Percentiles rank a stretch among this genome's conserved stretches.
Evolutionary conservation across 164 flowering plant species (phyloP).

Genomic region (Vitis riparia): DNA sequence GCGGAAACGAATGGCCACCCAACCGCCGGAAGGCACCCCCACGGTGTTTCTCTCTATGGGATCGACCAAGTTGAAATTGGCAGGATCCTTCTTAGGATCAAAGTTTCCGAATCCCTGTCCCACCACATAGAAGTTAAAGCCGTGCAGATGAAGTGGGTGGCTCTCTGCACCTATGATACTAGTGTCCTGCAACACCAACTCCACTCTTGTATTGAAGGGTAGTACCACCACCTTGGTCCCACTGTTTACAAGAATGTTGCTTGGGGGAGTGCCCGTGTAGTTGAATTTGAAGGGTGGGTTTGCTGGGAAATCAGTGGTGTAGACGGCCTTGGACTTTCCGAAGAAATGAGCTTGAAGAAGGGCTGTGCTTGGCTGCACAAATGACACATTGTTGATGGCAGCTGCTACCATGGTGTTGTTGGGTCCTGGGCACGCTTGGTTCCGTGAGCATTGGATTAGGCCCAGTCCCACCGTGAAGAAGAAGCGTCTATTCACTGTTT

Average conservation of each 20-base stretch:
- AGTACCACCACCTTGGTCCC: slow-evolving; percentile 52
- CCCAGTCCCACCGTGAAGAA: slow-evolving; percentile 76
- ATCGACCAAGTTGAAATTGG: slow-evolving; percentile 54
- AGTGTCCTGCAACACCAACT: slow-evolving; percentile 68
- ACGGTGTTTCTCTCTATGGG: slow-evolving; percentile 65
- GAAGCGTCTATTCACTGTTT: slow-evolving; percentile 40
- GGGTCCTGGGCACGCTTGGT: slow-evolving; percentile 67
- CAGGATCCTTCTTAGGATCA: slow-evolving; percentile 46
- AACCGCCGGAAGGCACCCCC: slow-evolving; percentile 48
- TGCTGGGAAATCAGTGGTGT: slow-evolving; percentile 50
- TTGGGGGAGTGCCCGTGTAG: slow-evolving; percentile 65
- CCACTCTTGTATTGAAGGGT: slow-evolving; percentile 57
- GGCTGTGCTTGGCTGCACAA: slow-evolving; percentile 45
- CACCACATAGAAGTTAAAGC: slow-evolving; percentile 69
- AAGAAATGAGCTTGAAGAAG: slow-evolving; percentile 59
- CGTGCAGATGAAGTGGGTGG: slow-evolving; percentile 79
- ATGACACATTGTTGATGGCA: slow-evolving; percentile 58
- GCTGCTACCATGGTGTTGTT: slow-evolving; percentile 39
- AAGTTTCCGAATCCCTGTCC: slow-evolving; percentile 71
- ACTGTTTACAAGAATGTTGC: slow-evolving; percentile 39
- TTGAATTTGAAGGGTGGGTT: slow-evolving; percentile 41
- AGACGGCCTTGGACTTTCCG: slow-evolving; percentile 48
- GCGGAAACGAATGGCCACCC: slow-evolving; percentile 47
- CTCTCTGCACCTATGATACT: slow-evolving; percentile 58
- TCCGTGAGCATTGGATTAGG: slow-evolving; percentile 37